These are phyloP conservation scores for Alternaria burnsii DNA, from an alignment of 2,329 filamentous ascomycete species.

Conservation along the genomic window DNA sequence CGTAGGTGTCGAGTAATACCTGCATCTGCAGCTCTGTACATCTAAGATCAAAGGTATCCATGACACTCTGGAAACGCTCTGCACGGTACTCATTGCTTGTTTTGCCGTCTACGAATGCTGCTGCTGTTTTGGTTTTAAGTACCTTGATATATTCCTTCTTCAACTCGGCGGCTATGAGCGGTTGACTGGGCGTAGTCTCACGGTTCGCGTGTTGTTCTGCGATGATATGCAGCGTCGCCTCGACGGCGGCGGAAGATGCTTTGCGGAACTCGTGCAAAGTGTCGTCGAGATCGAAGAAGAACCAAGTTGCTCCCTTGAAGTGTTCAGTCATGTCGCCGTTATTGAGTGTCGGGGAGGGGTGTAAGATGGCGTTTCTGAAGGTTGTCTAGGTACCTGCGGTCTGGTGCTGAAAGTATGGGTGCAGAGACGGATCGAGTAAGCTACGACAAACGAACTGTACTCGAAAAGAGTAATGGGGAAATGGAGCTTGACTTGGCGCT, in stretches of 20 bases:
- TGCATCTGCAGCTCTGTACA: neutral
- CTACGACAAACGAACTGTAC: neutral
- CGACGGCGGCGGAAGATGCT: slow-evolving; percentile 51
- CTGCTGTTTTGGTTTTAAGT: slow-evolving; percentile 46
- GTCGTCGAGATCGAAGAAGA: slow-evolving; percentile 61
- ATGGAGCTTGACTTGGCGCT: neutral
- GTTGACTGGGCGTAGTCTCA: neutral
- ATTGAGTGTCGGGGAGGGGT: neutral
- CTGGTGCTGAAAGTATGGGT: neutral
- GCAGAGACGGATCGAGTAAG: neutral
- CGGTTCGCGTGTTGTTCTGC: slow-evolving; percentile 8
- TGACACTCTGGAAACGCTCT: slow-evolving; percentile 46
- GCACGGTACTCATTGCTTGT: slow-evolving; percentile 55
- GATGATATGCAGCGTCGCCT: slow-evolving; percentile 45
- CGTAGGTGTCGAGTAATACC: neutral
- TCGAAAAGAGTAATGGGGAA: neutral
- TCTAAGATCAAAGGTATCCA: neutral
- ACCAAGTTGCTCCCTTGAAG: slow-evolving; percentile 41
- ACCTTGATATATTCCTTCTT: slow-evolving; percentile 46
- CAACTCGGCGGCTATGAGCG: slow-evolving; percentile 15
- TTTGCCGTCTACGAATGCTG: slow-evolving; percentile 57
- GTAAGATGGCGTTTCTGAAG: neutral
- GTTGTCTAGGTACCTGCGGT: neutral
- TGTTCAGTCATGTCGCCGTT: neutral
- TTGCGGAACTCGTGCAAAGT: slow-evolving; percentile 59